Base-by-base conservation (phyloP, 352 stramenopile species). In the Phytophthora uliginosa region DNA sequence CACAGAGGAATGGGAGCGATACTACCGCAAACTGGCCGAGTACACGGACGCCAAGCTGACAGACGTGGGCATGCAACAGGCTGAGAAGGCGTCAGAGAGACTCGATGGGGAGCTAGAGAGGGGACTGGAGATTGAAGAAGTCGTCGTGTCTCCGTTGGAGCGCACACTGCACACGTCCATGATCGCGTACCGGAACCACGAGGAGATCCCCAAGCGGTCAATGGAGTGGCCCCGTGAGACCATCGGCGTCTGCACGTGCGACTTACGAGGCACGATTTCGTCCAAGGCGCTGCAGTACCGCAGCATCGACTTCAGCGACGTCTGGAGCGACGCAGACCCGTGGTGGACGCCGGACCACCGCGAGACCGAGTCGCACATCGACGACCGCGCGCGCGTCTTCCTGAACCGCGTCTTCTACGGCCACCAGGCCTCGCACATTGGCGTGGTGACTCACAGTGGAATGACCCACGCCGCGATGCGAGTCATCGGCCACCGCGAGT, bases 221-320 rank as follows among this genome's bases (percentile, higher is more conserved):
- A 76, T 76, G 60, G 68, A 79, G 52, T 73, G 66, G 72, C 58
- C 72, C 34, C 63, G 67, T 12, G 72, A 79, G 54, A 79, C 61
- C 17, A 69, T 76, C 26, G 68, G 72, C 34, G 40, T 79, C 18
- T 77, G 70, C 53, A 77, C 64, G 18, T 77, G 70, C 53, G 70
- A 78, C 66, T 20, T 74, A 12, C 71, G 71, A 7, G 63, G 71
- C 12, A 67, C 59, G 3, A 74, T 72, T 18, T 74, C 59, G 2
- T 64, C 54, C 40, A 78, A 78, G 60, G 61, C 54, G 31, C 22
- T 59, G 28, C 47, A 75, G 56, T 78, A 78, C 47, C 57, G 51
- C 3, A 58, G 17, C 20, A 57, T 78, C 34, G 59, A 63, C 60
- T 78, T 78, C 34, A 66, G 57, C n/a, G 66, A 71, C 31, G 31